Percentiles rank a stretch among this genome's conserved stretches.
Evolutionary conservation across 257 asterid genomes (phyloP).

Genomic region (Solanum sejunctum): DNA sequence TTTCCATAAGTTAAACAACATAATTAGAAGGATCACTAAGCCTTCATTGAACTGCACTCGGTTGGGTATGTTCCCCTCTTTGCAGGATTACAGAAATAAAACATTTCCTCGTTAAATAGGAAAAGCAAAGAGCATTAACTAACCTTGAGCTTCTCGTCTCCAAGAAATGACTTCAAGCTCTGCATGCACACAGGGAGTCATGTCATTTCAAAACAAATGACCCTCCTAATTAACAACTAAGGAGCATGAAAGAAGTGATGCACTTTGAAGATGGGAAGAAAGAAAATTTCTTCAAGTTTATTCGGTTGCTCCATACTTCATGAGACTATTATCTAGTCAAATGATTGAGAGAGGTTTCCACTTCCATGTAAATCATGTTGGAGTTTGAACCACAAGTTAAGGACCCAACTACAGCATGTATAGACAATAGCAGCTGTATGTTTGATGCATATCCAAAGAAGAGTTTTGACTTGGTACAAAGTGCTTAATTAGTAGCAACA

Average conservation of each 20-base stretch:
- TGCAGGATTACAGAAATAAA: neutral
- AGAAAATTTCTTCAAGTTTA: neutral
- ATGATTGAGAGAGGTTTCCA: neutral
- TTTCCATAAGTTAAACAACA: neutral
- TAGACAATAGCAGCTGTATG: neutral
- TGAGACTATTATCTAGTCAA: neutral
- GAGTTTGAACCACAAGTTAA: neutral
- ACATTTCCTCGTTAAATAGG: neutral
- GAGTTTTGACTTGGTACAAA: neutral
- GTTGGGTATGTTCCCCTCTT: neutral
- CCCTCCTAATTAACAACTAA: neutral
- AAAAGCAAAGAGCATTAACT: neutral
- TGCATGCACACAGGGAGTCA: conserved; percentile 33
- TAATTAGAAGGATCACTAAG: neutral
- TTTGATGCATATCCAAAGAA: neutral
- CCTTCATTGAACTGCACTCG: neutral
- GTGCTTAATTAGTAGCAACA: neutral
- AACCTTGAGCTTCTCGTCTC: conserved; percentile 93
- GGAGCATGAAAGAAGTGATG: neutral
- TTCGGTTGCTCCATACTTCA: neutral
- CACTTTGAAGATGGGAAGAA: neutral
- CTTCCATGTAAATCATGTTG: neutral
- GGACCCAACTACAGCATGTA: neutral
- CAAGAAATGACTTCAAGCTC: conserved; percentile 81
- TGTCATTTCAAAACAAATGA: neutral